Conservation (phyloP, 2,329 filamentous ascomycete genomes). For the Trichoderma afroharzianum region DNA sequence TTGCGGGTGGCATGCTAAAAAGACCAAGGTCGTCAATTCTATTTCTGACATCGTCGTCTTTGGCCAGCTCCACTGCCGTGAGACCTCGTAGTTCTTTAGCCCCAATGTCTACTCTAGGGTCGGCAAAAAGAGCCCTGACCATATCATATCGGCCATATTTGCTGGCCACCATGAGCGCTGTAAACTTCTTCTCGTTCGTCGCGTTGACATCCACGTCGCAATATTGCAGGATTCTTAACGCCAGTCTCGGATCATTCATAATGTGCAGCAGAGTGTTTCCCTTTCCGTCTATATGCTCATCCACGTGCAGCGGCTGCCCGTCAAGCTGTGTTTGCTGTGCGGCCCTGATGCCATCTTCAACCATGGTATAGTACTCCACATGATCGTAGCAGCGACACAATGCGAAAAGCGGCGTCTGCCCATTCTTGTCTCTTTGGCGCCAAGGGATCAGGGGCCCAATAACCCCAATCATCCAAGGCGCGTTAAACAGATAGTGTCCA, state of each 20-base stretch:
- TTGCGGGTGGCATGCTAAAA: constrained; percentile 67
- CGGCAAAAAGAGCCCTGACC: constrained; percentile 81
- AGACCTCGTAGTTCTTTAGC: constrained; percentile 82
- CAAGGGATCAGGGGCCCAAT: constrained; percentile 80
- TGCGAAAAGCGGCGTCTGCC: constrained; percentile 95
- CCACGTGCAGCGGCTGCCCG: constrained; percentile 75
- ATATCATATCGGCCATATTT: constrained; percentile 96
- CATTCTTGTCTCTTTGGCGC: constrained; percentile 90
- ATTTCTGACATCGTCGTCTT: constrained; percentile 96
- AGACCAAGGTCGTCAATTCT: constrained; percentile 91
- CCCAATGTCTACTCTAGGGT: constrained; percentile 80
- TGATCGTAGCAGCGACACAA: constrained; percentile 95
- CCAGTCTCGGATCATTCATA: constrained; percentile 78
- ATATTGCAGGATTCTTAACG: constrained; percentile 68
- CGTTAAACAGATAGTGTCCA: constrained; percentile 95
- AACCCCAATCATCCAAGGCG: constrained; percentile 71
- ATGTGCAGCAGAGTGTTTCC: constrained; percentile 96
- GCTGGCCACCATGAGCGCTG: constrained; percentile 94
- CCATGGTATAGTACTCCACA: constrained; percentile 80
- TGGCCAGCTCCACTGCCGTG: constrained; percentile 92
- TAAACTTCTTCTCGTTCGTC: constrained; percentile 91
- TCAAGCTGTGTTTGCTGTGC: constrained; percentile 75
- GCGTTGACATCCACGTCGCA: constrained; percentile 97
- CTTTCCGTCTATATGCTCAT: constrained; percentile 88
- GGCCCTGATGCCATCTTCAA: constrained; percentile 71